These are phyloP conservation scores for Wickerhamiella kurtzmanii DNA, from an alignment of 805 yeast species.

Conservation along the genomic window DNA sequence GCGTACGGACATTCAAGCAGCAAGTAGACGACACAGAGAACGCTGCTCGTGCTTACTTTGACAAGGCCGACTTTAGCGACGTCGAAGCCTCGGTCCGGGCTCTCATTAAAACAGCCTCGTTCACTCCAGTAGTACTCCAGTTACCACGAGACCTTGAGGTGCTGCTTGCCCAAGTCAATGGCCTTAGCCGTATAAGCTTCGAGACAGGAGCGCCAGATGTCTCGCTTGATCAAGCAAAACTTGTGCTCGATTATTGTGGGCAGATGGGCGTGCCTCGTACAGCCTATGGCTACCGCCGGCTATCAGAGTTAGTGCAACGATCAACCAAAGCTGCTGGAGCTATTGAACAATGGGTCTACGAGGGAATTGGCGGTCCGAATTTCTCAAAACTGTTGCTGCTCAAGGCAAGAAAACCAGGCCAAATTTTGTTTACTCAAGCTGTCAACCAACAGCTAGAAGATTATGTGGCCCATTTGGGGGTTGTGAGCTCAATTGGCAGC, in stretches of 20 bases:
- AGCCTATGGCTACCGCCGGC: background rate
- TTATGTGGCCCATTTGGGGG: background rate
- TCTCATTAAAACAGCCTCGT: background rate
- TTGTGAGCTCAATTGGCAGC: background rate
- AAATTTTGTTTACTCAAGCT: background rate
- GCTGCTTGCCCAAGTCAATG: background rate
- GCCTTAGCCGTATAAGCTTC: background rate
- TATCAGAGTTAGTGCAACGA: background rate
- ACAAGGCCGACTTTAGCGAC: background rate
- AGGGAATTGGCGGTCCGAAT: background rate
- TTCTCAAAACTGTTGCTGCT: background rate
- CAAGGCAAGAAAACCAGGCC: background rate
- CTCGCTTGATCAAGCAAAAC: background rate
- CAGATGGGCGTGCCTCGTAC: background rate
- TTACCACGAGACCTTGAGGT: background rate
- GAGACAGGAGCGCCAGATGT: background rate
- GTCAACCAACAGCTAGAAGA: background rate
- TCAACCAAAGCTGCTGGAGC: background rate
- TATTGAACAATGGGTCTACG: background rate
- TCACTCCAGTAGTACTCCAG: background rate
- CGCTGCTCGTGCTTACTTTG: background rate
- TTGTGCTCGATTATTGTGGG: background rate
- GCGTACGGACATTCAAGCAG: background rate
- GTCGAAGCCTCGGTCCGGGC: background rate
- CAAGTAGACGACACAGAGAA: background rate